phyloP scores from a whole-genome alignment of 2,329 filamentous ascomycete genomes.

The Conoideocrella luteorostrata region DNA sequence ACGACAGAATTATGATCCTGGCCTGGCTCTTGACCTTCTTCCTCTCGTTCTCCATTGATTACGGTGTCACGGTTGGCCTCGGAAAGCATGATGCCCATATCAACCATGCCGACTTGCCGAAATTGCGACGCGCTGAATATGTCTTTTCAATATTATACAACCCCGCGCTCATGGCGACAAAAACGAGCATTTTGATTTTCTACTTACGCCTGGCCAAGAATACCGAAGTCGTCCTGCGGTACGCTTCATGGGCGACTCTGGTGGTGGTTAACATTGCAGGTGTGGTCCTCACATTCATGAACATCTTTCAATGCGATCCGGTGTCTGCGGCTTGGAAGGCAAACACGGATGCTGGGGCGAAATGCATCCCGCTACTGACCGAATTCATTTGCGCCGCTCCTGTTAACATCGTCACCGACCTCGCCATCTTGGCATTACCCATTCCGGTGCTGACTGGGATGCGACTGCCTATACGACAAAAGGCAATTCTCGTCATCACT shows the following conservation, averaged over 20 bases:
- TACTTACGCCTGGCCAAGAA: constrained; percentile 79
- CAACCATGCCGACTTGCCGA: constrained; percentile 35
- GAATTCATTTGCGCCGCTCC: constrained; percentile 72
- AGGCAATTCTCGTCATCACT: constrained; percentile 77
- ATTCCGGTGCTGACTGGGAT: constrained; percentile 84
- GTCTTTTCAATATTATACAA: constrained; percentile 66
- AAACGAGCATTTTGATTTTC: constrained; percentile 88
- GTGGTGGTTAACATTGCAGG: constrained; percentile 74
- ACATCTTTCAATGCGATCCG: constrained; percentile 80
- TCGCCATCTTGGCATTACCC: constrained; percentile 80
- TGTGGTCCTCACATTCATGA: constrained; percentile 73
- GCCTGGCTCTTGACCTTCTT: constrained; percentile 71
- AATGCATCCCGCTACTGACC: constrained; percentile 52
- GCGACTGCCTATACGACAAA: constrained; percentile 77
- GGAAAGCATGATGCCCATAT: constrained; percentile 63
- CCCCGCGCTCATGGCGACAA: constrained; percentile 82
- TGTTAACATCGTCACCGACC: constrained; percentile 85
- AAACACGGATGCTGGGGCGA: constrained; percentile 23
- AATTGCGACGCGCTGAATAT: constrained; percentile 56
- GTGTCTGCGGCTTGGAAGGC: constrained; percentile 60
- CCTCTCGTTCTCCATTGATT: constrained; percentile 59
- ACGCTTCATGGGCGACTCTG: constrained; percentile 76
- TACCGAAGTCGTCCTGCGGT: constrained; percentile 66
- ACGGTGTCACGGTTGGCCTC: constrained; percentile 57
- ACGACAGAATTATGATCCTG: constrained; percentile 75